Conservation (phyloP, 2,329 filamentous ascomycete genomes). For the Ceratocystis colombiana region DNA sequence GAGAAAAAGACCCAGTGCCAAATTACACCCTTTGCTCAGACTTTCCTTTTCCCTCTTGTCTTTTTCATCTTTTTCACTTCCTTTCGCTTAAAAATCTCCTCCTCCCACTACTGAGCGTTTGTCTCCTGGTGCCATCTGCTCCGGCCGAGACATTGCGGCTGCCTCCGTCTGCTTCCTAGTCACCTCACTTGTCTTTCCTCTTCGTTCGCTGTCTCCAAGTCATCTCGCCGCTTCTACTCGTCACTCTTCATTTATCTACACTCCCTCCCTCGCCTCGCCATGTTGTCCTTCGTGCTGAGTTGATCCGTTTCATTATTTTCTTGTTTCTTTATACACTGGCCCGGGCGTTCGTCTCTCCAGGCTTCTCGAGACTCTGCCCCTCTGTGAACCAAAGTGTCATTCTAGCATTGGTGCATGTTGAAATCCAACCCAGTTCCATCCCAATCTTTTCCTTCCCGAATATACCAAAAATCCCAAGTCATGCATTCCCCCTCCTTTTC, state of each 20-base stretch:
- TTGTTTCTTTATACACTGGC: constrained; percentile 16
- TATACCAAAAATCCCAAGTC: neutral
- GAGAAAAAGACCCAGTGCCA: too few species aligned
- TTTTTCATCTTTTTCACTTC: neutral
- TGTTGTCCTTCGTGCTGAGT: constrained; percentile 10
- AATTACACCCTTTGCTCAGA: neutral
- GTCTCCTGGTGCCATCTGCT: neutral
- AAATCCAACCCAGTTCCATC: constrained; percentile 17
- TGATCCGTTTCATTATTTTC: constrained; percentile 20
- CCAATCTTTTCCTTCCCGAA: constrained; percentile 6
- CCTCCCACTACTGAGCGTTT: neutral
- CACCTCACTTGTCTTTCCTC: neutral
- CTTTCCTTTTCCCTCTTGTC: neutral
- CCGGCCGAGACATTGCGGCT: neutral
- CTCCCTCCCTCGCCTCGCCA: neutral
- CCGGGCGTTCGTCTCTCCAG: neutral
- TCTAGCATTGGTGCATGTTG: constrained; percentile 16
- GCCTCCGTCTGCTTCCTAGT: neutral
- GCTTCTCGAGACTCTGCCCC: neutral
- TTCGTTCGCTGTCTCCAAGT: neutral
- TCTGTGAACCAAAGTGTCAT: constrained; percentile 15
- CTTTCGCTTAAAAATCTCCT: neutral
- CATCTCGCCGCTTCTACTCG: neutral
- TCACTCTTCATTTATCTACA: neutral
- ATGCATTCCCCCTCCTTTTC: neutral